Conservation (phyloP, 2,329 filamentous ascomycete species). For the Alternaria longipes region DNA sequence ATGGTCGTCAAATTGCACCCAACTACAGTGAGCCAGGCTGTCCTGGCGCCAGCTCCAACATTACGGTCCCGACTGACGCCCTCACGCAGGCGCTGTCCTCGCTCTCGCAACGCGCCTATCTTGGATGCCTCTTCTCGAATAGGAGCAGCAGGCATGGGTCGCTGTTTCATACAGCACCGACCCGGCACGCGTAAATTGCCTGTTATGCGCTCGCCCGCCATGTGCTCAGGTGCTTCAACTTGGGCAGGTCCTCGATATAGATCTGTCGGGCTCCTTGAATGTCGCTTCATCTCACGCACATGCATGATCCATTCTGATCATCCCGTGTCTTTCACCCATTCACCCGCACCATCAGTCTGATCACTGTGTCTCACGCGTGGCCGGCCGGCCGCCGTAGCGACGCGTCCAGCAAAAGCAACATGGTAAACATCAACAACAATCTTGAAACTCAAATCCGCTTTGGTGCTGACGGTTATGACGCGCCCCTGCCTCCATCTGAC, state of each 20-base stretch:
- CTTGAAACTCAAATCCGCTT: not conserved
- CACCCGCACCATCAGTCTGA: not conserved
- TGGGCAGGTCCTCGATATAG: not conserved
- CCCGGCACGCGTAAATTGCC: conserved; percentile 41
- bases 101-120: conserved; percentile 1
- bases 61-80: not conserved
- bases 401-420: conserved; percentile 7
- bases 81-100: not conserved
- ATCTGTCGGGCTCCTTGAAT: conserved; percentile 8
- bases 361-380: not conserved
- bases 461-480: not conserved
- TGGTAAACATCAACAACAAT: conserved; percentile 3
- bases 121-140: conserved; percentile 3
- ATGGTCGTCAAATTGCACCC: conserved; percentile 18
- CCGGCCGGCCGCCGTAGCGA: not conserved
- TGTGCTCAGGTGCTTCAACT: not conserved
- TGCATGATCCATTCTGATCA: not conserved
- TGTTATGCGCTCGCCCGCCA: conserved; percentile 32
- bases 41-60: conserved; percentile 19
- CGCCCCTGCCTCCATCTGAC: conserved; percentile 3
- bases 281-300: conserved; percentile 4
- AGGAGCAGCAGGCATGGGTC: conserved; percentile 14
- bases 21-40: conserved; percentile 5
- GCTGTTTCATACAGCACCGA: conserved; percentile 38
- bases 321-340: not conserved